Conservation (phyloP, 2,329 filamentous ascomycete genomes). For the Nectriaceae sp. region DNA sequence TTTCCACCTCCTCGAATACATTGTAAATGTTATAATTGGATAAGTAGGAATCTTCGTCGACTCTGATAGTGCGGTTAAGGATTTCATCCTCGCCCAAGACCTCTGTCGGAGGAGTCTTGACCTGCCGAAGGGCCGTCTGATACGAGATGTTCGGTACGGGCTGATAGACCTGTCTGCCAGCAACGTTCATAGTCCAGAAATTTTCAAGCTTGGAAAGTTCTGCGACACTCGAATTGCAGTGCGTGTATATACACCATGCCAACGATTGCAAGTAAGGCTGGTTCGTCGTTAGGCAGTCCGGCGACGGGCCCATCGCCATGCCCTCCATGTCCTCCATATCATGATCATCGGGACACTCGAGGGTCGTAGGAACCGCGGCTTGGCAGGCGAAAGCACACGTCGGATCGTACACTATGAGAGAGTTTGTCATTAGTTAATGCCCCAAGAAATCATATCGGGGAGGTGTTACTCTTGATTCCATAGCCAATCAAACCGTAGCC, state of each 20-base stretch:
- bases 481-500: not conserved
- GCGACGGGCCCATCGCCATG: constrained; percentile 7
- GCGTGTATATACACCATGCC: constrained; percentile 12
- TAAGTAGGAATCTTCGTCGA: not conserved
- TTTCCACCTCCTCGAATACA: constrained; percentile 4
- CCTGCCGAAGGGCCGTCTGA: constrained; percentile 3
- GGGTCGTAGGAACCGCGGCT: not conserved
- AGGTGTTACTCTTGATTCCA: not conserved
- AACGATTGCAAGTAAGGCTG: constrained; percentile 10
- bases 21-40: constrained; percentile 4
- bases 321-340: constrained; percentile 1
- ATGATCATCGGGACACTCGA: not conserved
- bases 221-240: not conserved
- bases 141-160: constrained; percentile 6
- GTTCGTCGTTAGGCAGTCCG: constrained; percentile 8
- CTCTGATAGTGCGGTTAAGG: not conserved
- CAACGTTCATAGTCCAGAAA: constrained; percentile 9
- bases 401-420: too few species aligned
- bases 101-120: constrained; percentile 1
- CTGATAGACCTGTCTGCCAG: not conserved
- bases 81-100: not conserved
- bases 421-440: too few species aligned
- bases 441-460: too few species aligned
- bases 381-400: not conserved
- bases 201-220: constrained; percentile 2